These are phyloP conservation scores for Populus alba DNA, from an alignment of 345 rosid genomes.

Conservation along the genomic window DNA sequence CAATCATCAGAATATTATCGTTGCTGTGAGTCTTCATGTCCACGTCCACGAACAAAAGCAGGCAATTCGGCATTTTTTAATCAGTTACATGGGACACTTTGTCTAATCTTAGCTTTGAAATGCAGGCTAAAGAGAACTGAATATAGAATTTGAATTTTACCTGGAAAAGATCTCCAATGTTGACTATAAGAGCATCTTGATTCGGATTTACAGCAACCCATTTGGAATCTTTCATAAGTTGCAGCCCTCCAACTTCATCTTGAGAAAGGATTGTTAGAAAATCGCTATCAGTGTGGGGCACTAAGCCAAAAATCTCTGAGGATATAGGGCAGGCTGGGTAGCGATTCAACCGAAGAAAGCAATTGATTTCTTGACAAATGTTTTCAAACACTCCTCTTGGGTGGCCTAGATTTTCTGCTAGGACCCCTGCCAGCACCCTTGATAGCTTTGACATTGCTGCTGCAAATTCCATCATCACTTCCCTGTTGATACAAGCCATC, in stretches of 20 bases:
- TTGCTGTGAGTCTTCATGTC: neutral
- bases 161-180: slow-evolving; percentile 75
- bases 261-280: slow-evolving; percentile 62
- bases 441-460: slow-evolving; percentile 54
- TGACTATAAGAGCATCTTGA: slow-evolving; percentile 61
- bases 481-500: slow-evolving; percentile 27
- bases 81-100: neutral
- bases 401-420: slow-evolving; percentile 42
- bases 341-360: slow-evolving; percentile 58
- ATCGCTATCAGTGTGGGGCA: slow-evolving; percentile 74
- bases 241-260: slow-evolving; percentile 74
- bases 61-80: neutral
- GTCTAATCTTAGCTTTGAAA: neutral
- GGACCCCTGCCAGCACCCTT: slow-evolving; percentile 43
- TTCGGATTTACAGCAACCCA: slow-evolving; percentile 72
- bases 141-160: slow-evolving; percentile 17
- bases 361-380: slow-evolving; percentile 45
- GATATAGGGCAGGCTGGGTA: slow-evolving; percentile 57
- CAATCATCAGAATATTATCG: neutral
- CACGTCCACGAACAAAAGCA: neutral
- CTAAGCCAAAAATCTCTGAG: slow-evolving; percentile 42
- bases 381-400: slow-evolving; percentile 19
- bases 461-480: slow-evolving; percentile 47
- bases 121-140: neutral
- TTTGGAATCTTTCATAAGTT: slow-evolving; percentile 57